Evolutionary conservation across 176 grass and related monocot species (phyloP), one percentile per base, ranked within the genome.

Genomic region (Carex littledalei): DNA sequence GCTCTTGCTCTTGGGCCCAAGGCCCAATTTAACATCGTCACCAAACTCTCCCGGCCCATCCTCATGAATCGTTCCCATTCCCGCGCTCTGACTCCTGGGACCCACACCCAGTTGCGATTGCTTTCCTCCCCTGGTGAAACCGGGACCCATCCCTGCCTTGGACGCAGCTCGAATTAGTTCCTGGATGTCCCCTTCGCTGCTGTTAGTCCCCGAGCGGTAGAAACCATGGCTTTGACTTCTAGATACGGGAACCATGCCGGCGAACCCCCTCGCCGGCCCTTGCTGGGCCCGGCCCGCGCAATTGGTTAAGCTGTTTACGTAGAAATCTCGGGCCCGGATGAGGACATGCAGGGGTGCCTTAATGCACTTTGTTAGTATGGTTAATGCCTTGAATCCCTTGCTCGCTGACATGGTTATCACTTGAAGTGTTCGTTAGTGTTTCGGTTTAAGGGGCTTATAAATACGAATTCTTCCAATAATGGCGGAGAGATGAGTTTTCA

Each of bases 201-300:
- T 34, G 18, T 13, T 47, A 0, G 31, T 81, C 6, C 54, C 52
- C 72, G 85, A 81, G 21, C 61, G 84, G 85, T 92, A 89, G 90
- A 95, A 94, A 15, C 88, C 84, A 26, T 88, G 77, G 90, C 86
- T 92, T 67, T 85, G 89, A 87, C 87, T 67, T 67, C 86, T 84
- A 9, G 86, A 84, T 81, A 89, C 5, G 3, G 82, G 63, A 20
- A 80, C 85, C 21, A 88, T 65, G 11, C 89, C 85, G 49, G 81
- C 73, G 14, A 80, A 81, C 11, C 82, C 59, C 7, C 18, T 76
- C 10, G 0, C 64, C 81, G 71, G 78, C 77, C 63, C 84, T 76
- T 54, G 47, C 26, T 76, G 89, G 1, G 79, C 87, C 49, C 83
- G 81, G 18, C 81, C 89, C 0, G 64, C 87, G 64, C 87, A 93